phyloP scores from a whole-genome alignment of 345 rosid species.

The Abelmoschus esculentus region DNA sequence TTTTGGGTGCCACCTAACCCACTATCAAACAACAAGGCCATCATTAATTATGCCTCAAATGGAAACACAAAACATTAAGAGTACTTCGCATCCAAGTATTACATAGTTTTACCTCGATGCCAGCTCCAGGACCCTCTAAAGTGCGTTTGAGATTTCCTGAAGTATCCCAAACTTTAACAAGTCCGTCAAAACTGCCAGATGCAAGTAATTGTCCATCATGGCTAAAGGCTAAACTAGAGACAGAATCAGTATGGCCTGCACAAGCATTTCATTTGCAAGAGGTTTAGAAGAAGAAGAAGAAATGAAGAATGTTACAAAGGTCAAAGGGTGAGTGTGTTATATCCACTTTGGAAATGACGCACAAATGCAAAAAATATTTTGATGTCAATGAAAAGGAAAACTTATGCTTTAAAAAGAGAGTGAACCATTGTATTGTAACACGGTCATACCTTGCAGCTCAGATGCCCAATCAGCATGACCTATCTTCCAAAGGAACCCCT shows the following conservation, averaged over 20 bases:
- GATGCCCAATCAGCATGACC: constrained; percentile 86
- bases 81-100: neutral
- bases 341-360: neutral
- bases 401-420: neutral
- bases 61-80: neutral
- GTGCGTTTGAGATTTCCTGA: constrained; percentile 47
- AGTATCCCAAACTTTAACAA: constrained; percentile 67
- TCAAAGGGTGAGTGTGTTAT: neutral
- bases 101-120: constrained; percentile 92
- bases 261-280: constrained; percentile 10
- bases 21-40: constrained; percentile 36
- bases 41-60: neutral
- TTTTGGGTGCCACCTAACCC: constrained; percentile 96
- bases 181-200: constrained; percentile 73
- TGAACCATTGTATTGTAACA: neutral
- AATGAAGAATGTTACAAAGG: neutral
- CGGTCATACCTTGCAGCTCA: constrained; percentile 48
- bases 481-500: constrained; percentile 74
- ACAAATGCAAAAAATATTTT: neutral
- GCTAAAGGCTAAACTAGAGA: constrained; percentile 68
- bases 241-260: constrained; percentile 81
- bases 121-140: constrained; percentile 67
- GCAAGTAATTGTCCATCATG: constrained; percentile 71
- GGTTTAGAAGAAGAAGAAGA: neutral
- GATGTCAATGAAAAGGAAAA: neutral